These are phyloP conservation scores for Schizochytrium sp. DNA, from an alignment of 108 stramenopile species.

Conservation along the genomic window DNA sequence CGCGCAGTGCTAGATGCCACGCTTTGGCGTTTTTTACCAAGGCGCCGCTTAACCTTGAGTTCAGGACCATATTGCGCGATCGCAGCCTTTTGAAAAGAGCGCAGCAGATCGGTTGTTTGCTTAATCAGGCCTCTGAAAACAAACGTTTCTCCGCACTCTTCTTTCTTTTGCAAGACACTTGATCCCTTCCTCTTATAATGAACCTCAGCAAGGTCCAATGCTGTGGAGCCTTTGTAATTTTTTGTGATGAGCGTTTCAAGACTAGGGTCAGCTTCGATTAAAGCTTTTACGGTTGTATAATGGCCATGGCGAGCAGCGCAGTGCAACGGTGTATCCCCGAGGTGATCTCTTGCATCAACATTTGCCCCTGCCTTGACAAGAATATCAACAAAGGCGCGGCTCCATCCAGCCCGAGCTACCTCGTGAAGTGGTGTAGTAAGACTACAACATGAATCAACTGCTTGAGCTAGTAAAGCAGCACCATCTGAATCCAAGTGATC, in stretches of 20 bases:
- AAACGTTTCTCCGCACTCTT: neutral
- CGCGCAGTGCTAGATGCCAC: neutral
- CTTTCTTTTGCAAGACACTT: neutral
- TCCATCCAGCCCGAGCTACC: conserved; percentile 21
- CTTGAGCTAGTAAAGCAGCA: neutral
- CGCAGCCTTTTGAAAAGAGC: neutral
- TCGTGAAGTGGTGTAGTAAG: conserved; percentile 34
- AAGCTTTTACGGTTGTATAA: neutral
- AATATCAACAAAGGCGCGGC: neutral
- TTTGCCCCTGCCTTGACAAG: neutral
- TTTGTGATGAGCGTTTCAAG: neutral
- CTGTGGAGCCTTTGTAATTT: conserved; percentile 47
- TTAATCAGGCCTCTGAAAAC: neutral
- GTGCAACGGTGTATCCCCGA: conserved; percentile 26
- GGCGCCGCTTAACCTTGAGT: neutral
- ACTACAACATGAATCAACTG: neutral
- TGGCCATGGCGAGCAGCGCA: conserved; percentile 57
- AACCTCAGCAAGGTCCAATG: neutral
- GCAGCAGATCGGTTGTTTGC: neutral
- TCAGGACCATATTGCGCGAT: conserved; percentile 6
- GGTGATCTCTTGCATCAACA: conserved; percentile 12
- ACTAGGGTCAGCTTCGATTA: neutral
- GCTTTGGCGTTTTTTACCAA: neutral
- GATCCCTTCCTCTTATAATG: neutral
- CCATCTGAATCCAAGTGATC: neutral